phyloP scores from a whole-genome alignment of 1,284 basidiomycete genomes.

The Cystobasidiaceae sp. region DNA sequence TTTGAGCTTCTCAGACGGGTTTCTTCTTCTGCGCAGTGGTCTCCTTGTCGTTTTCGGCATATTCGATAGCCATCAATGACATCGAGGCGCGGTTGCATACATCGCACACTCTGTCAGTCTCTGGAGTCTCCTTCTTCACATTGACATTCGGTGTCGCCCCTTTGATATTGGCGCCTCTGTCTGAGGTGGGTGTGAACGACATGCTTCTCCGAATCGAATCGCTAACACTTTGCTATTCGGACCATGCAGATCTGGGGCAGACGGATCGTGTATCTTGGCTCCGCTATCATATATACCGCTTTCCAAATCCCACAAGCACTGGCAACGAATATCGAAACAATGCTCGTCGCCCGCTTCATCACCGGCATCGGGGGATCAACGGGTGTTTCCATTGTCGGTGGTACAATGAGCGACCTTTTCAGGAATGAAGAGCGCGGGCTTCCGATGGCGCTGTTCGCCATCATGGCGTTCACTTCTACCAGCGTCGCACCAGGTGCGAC shows the following conservation, averaged over 20 bases:
- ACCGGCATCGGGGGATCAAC: conserved; percentile 63
- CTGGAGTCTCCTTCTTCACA: conserved; percentile 11
- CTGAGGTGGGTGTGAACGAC: conserved; percentile 40
- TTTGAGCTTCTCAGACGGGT: neutral
- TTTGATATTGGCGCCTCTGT: conserved; percentile 15
- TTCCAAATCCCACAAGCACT: conserved; percentile 62
- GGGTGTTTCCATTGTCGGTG: conserved; percentile 41
- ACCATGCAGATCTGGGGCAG: conserved; percentile 57
- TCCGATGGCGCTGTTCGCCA: conserved; percentile 59
- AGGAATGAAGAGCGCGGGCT: conserved; percentile 54
- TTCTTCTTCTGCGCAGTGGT: conserved; percentile 17
- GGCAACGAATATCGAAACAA: conserved; percentile 59
- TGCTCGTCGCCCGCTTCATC: conserved; percentile 62
- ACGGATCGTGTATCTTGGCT: conserved; percentile 54
- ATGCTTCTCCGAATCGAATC: neutral
- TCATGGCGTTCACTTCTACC: conserved; percentile 55
- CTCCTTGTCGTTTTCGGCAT: conserved; percentile 21
- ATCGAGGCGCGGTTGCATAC: neutral
- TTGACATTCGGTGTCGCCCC: conserved; percentile 19
- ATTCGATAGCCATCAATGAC: conserved; percentile 3
- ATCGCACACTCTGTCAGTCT: conserved; percentile 1
- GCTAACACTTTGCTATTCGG: neutral
- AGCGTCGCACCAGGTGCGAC: conserved; percentile 15
- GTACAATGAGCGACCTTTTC: conserved; percentile 45
- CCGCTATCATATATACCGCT: conserved; percentile 55